Evolutionary conservation across 2,329 filamentous ascomycete species (phyloP), one percentile per base, ranked within the genome.

Genomic region (Plectosphaerella plurivora): DNA sequence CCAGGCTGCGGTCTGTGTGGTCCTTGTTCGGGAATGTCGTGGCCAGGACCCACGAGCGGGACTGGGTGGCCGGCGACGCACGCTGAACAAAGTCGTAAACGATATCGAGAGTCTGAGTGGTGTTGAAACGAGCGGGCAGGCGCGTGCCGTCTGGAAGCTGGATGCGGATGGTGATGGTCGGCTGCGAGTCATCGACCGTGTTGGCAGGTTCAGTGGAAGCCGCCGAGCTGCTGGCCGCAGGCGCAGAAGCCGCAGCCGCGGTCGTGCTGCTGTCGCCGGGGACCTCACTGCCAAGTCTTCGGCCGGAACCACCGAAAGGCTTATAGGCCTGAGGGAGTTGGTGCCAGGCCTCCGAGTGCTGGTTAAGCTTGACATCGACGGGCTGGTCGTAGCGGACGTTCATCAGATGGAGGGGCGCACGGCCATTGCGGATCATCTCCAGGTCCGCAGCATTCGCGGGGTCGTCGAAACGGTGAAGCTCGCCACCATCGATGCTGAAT

Each of bases 1-100:
- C 74, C 49, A 81, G 61, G 9, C 65, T 69, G 68, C 85, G 86
- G 62, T 94, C 88, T 2, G 78, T 84, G 57, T 93, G 81, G 51
- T 93, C 87, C 71, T 90, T 91, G 63, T 83, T 90, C 5, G 89
- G 89, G 68, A 94, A 94, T 0, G 89, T 93, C 0, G 89, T 94
- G 57, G 87, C 88, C 44, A 95, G 73, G 3, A 89, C 86, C 77
- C 87, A 94, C 4, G 77, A 61, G n/a, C 89, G 78, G 39, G 69
- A 64, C 28, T 73, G 72, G 48, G 81, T 79, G 7, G 77, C 77
- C 0, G 83, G 66, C 24, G 81, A 85, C 0, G 88, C 79, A n/a
- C 79, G 76, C 53, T 81, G 73, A 55, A 93, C 82, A 61, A 93
- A 93, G 9, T 77, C 74, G 67, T 94, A 93, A 9, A 95, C 79